Percentiles rank a stretch among this genome's conserved stretches.
phyloP scores from a whole-genome alignment of 495 filamentous ascomycete species.

The Aspergillus steynii region DNA sequence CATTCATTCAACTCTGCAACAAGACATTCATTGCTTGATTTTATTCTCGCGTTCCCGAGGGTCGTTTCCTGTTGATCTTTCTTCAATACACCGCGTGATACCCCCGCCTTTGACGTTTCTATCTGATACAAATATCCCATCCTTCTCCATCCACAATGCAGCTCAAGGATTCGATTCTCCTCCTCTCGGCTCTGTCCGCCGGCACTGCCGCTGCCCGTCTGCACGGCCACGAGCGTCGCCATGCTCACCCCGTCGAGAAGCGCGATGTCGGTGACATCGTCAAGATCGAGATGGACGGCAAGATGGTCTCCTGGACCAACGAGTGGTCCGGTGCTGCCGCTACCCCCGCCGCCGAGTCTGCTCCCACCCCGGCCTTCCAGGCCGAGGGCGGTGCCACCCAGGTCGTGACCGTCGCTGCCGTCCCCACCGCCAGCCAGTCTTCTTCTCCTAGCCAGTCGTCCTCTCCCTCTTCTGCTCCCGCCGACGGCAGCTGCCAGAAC shows the following conservation, averaged over 20 bases:
- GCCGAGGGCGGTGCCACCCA: constrained; percentile 18
- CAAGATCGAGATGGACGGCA: constrained; percentile 62
- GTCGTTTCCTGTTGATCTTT: constrained; percentile 2
- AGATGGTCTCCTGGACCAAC: constrained; percentile 64
- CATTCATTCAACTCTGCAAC: constrained; percentile 22
- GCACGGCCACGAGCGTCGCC: constrained; percentile 50
- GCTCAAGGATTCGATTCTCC: constrained; percentile 42
- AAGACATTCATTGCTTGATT: constrained; percentile 7
- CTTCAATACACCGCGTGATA: constrained; percentile 5
- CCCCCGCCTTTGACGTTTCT: constrained; percentile 2
- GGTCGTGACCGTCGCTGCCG: constrained; percentile 22
- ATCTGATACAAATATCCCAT: constrained; percentile 10
- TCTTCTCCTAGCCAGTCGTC: constrained; percentile 11
- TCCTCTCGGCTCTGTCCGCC: constrained; percentile 44
- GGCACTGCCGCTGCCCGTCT: constrained; percentile 42
- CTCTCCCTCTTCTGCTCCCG: constrained; percentile 14
- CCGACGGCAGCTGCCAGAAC: constrained; percentile 19
- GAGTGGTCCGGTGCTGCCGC: constrained; percentile 50
- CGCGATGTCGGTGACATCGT: constrained; percentile 51
- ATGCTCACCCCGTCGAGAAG: constrained; percentile 36
- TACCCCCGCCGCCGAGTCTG: constrained; percentile 22
- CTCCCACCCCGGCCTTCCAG: constrained; percentile 4
- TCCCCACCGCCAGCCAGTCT: constrained; percentile 19
- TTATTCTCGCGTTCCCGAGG: constrained; percentile 10
- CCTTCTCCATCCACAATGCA: constrained; percentile 35